phyloP scores from a whole-genome alignment of 352 stramenopile species.

The Thalassiosira gravida region DNA sequence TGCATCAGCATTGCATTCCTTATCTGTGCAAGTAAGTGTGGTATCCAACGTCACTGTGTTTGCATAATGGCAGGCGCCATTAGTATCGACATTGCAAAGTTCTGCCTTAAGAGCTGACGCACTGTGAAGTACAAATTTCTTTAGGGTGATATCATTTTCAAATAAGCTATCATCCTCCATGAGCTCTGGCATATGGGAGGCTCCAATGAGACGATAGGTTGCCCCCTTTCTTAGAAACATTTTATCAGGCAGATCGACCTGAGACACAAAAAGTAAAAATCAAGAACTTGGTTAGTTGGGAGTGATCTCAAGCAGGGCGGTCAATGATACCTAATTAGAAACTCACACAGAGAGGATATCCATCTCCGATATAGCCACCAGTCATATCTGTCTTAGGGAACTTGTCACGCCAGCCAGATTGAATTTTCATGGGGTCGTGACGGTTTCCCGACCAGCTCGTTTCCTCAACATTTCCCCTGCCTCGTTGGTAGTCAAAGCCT shows the following conservation, averaged over 20 bases:
- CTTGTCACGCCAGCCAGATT: conserved; percentile 65
- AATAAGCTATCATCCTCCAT: conserved; percentile 54
- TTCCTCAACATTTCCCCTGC: conserved; percentile 68
- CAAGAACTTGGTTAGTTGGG: conserved; percentile 10
- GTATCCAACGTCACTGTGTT: conserved; percentile 56
- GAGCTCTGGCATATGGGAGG: conserved; percentile 45
- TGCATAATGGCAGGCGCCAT: conserved; percentile 52
- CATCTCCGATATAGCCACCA: conserved; percentile 73
- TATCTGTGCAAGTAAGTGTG: conserved; percentile 41
- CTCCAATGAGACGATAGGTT: conserved; percentile 59
- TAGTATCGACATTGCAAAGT: conserved; percentile 57
- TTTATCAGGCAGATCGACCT: conserved; percentile 51
- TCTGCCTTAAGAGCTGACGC: conserved; percentile 44
- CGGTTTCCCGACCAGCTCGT: conserved; percentile 2
- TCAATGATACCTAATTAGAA: neutral
- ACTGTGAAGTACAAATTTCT: conserved; percentile 50
- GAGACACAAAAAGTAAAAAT: neutral
- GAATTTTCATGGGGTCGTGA: conserved; percentile 79
- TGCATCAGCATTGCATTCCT: conserved; percentile 76
- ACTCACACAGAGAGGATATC: conserved; percentile 55
- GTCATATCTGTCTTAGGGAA: conserved; percentile 79
- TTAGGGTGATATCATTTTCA: conserved; percentile 44
- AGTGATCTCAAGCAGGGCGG: neutral
- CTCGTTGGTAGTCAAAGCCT: conserved; percentile 69
- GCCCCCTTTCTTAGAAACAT: conserved; percentile 68